Base-by-base conservation (phyloP, 768 basidiomycete species). In the Tylopilus sp. region DNA sequence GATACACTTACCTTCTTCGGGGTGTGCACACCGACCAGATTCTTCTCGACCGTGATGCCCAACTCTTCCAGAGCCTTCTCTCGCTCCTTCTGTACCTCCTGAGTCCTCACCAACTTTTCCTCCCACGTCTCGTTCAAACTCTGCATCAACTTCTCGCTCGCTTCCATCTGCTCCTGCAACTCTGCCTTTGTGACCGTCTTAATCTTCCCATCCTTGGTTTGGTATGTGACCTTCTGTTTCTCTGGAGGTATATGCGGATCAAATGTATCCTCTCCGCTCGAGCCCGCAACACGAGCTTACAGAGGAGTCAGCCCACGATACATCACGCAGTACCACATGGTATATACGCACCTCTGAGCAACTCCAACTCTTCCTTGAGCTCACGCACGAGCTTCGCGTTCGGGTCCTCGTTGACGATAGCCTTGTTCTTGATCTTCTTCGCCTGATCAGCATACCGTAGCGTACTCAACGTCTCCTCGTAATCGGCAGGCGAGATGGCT, bases 371-470 rank as follows among this genome's bases (percentile, higher is more conserved):
- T 76, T 98, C 97, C 73, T 98, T 99, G 70, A 99, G 88, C 72
- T 98, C 96, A 44, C 95, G 87, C 52, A 99, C 95, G 52, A 99
- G 87, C 76, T 93, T 98, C 66, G 96, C 96, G 64, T 98, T 99
- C 29, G 97, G 97, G 80, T 99, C 97, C 75, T 99, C 97, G 74
- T 99, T 99, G 59, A 99, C 91, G 53, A 98, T 85, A 16, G 97
- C 96, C 76, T 98, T 96, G 74, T 98, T 99, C 85, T 95, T 98
- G 74, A 99, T 99, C 86, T 96, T 96, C 87, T 99, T 99, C 30
- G 96, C 95, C 69, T 92, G 92, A 78, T 97, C 94, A 61, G 97
- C 97, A 72, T 99, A 98, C 6, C 97, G 89, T 53, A 99, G 76
- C 3, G 96, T 98, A 72, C 92, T 92, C 56, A 98, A 76, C 16